Evolutionary conservation across 352 stramenopile species (phyloP), one percentile per base, ranked within the genome.

Genomic region (Pythium chondricola): DNA sequence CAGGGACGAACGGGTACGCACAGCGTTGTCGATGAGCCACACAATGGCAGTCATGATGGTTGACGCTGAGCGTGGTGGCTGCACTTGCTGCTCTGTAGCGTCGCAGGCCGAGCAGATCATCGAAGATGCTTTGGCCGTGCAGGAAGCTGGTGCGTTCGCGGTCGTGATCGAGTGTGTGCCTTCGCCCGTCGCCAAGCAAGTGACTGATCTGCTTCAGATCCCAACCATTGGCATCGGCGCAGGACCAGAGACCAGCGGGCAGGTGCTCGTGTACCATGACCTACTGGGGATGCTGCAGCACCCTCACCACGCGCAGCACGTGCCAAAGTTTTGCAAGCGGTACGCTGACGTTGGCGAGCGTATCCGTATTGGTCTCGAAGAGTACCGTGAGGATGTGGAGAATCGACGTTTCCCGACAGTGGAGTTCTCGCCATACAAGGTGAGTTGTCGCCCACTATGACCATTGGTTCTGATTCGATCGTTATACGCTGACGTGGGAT

Each of bases 171-270:
- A 95, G 54, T 96, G 83, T 32, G 77, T 91, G 11, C 80, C 81
- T 11, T 76, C 79, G 16, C 52, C 91, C 49, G 96, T 99, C 14
- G 95, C 87, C 10, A 85, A 88, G 46, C 85, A 86, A 11, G 78
- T 99, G 43, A 98, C 96, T 0, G 76, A 98, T 29, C 71, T 96
- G 17, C 71, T 99, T 9, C 82, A 96, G 43, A 98, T 99, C 62
- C 96, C 97, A 6, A 98, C 92, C 2, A 99, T 99, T 63, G 97
- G 97, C 20, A 99, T 99, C 61, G 97, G 97, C 30, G 95, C 95
- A 38, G 93, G 93, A 0, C 74, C 85, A 10, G 66, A 95, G 22
- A 98, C 94, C 2, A 96, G 89, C 37, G 95, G 95, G 3, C 95
- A 99, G 65, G 82, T 99, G 18, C 63, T 99, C 17, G 96, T 99